phyloP scores from a whole-genome alignment of 176 grass and related monocot species.

The Tillandsia leiboldiana region DNA sequence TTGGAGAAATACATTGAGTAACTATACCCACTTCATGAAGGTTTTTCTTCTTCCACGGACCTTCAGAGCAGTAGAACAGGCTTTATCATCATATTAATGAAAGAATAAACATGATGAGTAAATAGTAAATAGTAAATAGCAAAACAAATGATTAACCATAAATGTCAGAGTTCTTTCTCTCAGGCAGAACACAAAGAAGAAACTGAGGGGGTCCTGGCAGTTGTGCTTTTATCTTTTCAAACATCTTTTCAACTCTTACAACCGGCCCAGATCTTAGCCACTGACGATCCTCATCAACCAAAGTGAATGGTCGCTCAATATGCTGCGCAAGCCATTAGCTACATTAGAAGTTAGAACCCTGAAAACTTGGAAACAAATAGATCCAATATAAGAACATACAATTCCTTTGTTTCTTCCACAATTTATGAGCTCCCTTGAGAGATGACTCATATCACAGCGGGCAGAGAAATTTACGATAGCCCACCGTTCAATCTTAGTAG shows the following conservation, averaged over 20 bases:
- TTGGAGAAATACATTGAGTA: slow-evolving; percentile 81
- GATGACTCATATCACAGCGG: slow-evolving; percentile 70
- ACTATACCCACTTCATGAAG: slow-evolving; percentile 79
- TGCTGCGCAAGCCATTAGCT: slow-evolving; percentile 25
- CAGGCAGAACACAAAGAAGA: slow-evolving; percentile 87
- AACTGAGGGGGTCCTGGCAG: slow-evolving; percentile 54
- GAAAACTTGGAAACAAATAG: neutral
- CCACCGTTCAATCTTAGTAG: slow-evolving; percentile 63
- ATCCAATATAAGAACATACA: slow-evolving; percentile 37
- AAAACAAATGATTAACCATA: slow-evolving; percentile 40
- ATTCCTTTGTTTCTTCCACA: slow-evolving; percentile 86
- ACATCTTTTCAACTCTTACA: slow-evolving; percentile 80
- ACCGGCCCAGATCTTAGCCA: slow-evolving; percentile 50
- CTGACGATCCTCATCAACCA: slow-evolving; percentile 72
- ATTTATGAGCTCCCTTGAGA: slow-evolving; percentile 77
- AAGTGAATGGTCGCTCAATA: slow-evolving; percentile 49
- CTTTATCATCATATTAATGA: slow-evolving; percentile 6
- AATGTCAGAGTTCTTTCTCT: slow-evolving; percentile 81
- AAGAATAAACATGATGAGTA: neutral
- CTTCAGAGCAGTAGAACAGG: slow-evolving; percentile 32
- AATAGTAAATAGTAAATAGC: slow-evolving; percentile 7
- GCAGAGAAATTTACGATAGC: slow-evolving; percentile 92
- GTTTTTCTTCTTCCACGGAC: slow-evolving; percentile 96
- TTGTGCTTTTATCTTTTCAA: slow-evolving; percentile 57
- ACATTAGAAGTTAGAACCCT: neutral